These are phyloP conservation scores for Venturia effusa DNA, from an alignment of 2,329 filamentous ascomycete species.

Conservation along the genomic window DNA sequence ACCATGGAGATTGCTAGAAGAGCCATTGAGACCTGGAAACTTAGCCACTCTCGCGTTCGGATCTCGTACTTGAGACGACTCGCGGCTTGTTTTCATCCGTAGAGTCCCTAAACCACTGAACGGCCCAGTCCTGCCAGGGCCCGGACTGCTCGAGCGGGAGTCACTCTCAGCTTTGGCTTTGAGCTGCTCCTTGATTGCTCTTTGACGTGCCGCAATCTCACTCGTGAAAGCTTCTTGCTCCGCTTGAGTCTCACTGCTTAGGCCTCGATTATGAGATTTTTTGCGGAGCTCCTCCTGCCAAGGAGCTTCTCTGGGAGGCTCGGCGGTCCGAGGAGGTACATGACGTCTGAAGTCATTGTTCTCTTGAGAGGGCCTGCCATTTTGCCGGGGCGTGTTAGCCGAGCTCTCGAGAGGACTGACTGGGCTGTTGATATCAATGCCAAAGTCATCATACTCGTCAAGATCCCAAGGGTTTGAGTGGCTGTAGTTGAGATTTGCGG, in stretches of 20 bases:
- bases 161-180: slow-evolving; percentile 59
- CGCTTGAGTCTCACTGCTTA: slow-evolving; percentile 40
- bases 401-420: slow-evolving; percentile 24
- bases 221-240: slow-evolving; percentile 62
- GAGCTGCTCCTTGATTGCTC: slow-evolving; percentile 61
- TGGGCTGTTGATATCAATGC: slow-evolving; percentile 27
- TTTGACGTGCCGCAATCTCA: slow-evolving; percentile 59
- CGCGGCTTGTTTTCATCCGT: slow-evolving; percentile 55
- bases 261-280: slow-evolving; percentile 34
- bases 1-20: slow-evolving; percentile 14
- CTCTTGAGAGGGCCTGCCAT: background rate
- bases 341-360: background rate
- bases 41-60: slow-evolving; percentile 47
- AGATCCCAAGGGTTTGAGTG: slow-evolving; percentile 45
- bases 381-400: slow-evolving; percentile 2
- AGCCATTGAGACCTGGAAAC: slow-evolving; percentile 47
- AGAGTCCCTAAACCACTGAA: slow-evolving; percentile 47
- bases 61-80: slow-evolving; percentile 46
- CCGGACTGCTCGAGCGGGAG: slow-evolving; percentile 29
- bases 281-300: slow-evolving; percentile 41
- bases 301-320: slow-evolving; percentile 1
- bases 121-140: slow-evolving; percentile 21
- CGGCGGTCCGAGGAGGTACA: background rate
- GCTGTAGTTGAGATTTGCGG: slow-evolving; percentile 37
- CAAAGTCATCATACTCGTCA: slow-evolving; percentile 36